phyloP scores from a whole-genome alignment of 148 eudicot genomes.

The Euryodendron excelsum region DNA sequence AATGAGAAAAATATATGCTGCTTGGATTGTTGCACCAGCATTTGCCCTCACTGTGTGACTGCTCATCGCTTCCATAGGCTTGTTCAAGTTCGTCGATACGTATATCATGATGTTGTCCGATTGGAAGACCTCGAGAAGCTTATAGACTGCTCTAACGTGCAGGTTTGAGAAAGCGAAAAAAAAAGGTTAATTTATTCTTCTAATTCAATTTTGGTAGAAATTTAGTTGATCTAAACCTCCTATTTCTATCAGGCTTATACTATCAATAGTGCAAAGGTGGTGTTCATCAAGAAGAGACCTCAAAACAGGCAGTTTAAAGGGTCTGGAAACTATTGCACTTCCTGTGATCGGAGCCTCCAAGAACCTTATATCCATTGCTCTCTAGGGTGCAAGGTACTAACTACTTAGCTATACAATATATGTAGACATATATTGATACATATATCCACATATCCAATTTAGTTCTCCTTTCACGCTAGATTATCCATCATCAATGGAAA shows the following conservation, averaged over 20 bases:
- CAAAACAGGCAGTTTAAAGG: constrained; percentile 97
- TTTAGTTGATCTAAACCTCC: no score
- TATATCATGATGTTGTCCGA: constrained; percentile 86
- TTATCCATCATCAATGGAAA: no score
- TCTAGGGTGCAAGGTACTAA: constrained; percentile 88
- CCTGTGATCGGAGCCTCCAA: constrained; percentile 95
- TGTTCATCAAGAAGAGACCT: constrained; percentile 94
- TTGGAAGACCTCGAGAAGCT: constrained; percentile 89
- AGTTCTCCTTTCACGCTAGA: no score
- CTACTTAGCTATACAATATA: no score
- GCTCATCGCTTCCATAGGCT: constrained; percentile 82
- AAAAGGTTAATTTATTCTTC: no score
- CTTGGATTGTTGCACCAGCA: constrained; percentile 85
- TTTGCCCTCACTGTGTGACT: constrained; percentile 86
- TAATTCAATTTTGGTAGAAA: no score
- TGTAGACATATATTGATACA: no score
- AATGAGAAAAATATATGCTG: constrained; percentile 91
- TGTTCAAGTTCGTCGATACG: constrained; percentile 88
- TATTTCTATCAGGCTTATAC: constrained; percentile 64
- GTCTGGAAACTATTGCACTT: constrained; percentile 87
- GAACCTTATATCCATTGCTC: constrained; percentile 94
- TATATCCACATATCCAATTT: no score
- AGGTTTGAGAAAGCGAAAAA: no score
- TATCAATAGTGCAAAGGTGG: constrained; percentile 84
- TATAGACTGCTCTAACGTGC: constrained; percentile 88